These are phyloP conservation scores for Thoreauomyces humboldtii DNA, from an alignment of 192 early-diverging fungal species.

Conservation along the genomic window DNA sequence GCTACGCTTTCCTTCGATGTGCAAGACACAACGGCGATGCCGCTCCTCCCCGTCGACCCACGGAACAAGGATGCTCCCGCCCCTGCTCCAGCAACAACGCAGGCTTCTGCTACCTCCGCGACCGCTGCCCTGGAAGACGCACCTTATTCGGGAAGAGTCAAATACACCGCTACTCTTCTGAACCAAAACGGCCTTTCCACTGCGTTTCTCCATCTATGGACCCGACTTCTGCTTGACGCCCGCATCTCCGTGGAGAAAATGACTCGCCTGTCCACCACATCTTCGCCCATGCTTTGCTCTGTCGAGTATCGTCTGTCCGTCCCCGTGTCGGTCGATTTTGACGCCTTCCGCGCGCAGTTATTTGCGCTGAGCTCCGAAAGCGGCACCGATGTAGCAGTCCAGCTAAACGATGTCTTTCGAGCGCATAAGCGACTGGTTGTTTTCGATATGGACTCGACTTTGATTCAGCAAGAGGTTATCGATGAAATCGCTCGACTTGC, in stretches of 20 bases:
- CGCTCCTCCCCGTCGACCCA: too few species aligned
- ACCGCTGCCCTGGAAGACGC: slow-evolving; percentile 65
- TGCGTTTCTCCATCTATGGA: slow-evolving; percentile 79
- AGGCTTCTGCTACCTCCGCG: too few species aligned
- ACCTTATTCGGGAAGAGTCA: slow-evolving; percentile 77
- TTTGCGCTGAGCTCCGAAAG: slow-evolving; percentile 62
- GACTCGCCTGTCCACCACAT: slow-evolving; percentile 67
- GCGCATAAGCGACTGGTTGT: slow-evolving; percentile 90
- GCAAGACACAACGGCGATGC: slow-evolving; percentile 51
- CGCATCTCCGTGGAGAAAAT: slow-evolving; percentile 87
- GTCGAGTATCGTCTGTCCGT: slow-evolving; percentile 85
- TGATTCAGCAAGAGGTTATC: slow-evolving; percentile 99
- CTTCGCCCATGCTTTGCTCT: slow-evolving; percentile 65
- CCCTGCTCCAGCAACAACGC: too few species aligned
- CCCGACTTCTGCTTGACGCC: slow-evolving; percentile 66
- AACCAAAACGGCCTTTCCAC: slow-evolving; percentile 78
- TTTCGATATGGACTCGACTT: slow-evolving; percentile 99
- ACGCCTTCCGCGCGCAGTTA: slow-evolving; percentile 65
- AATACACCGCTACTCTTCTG: slow-evolving; percentile 84
- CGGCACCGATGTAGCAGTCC: slow-evolving; percentile 67
- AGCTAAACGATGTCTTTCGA: slow-evolving; percentile 84
- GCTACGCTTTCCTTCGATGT: slow-evolving; percentile 82
- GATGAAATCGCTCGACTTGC: slow-evolving; percentile 94
- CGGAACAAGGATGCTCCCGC: slow-evolving; percentile 35
- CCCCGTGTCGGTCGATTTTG: slow-evolving; percentile 62